Base-by-base conservation (phyloP, 305 asterid species). In the Fraxinus platypoda region DNA sequence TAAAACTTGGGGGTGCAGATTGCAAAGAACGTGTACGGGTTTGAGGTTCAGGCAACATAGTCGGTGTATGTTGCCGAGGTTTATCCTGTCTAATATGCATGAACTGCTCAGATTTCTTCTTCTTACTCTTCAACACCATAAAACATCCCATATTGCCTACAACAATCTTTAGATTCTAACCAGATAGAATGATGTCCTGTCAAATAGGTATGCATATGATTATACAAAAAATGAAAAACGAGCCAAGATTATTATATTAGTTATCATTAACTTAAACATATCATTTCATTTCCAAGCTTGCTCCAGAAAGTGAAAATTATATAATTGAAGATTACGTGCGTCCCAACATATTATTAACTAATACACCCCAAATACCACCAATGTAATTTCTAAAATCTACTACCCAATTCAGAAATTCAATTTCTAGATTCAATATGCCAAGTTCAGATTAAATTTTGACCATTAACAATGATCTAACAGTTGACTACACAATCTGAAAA, bases 1-100 rank as follows among this genome's bases (percentile, higher is more conserved):
- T 88, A 84, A 96, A 96, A 90, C 99, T 96, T 49, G 99, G 92
- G 3, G 99, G 99, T 3, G 99, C 99, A 17, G 99, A 96, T 76
- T 90, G 99, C 84, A 94, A 80, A 4, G 95, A 85, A 74, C 93
- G 97, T 2, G 94, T 88, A 11, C 43, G 90, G 75, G 66, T 78
- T 85, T 82, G 93, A 21, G 98, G 99, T 88, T 90, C 98, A 31
- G 99, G 99, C 80, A 96, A 85, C 6, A 87, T 87, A n/a, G 95
- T 86, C 7, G 97, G 95, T 37, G 93, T 91, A 78, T 88, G 92
- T 73, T 91, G 94, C 84, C 85, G 97, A 70, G 94, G 91, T 79
- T 85, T 91, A 72, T 88, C 90, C 31, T 89, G 89, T 82, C 85
- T 91, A 19, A 89, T 82, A 76, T 83, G 86, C 59, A 86, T 79